Conservation (phyloP, 805 yeast species). For the Kuraishia floccosa region DNA sequence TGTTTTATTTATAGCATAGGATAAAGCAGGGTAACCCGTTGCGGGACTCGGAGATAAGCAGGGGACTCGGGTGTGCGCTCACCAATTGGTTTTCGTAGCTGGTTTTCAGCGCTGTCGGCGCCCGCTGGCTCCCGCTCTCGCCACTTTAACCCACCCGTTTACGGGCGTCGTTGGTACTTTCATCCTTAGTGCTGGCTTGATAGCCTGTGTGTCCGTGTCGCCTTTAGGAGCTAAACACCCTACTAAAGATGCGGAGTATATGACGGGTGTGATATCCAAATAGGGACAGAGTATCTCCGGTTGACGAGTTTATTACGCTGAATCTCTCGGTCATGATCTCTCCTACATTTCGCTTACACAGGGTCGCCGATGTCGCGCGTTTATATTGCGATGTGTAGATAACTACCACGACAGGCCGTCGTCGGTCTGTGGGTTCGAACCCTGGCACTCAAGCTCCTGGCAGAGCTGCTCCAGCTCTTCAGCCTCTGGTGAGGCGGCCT, state of each 20-base stretch:
- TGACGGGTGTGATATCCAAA: slow-evolving; percentile 3
- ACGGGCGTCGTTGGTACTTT: slow-evolving; percentile 6
- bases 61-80: no score
- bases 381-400: neutral
- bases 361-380: no score
- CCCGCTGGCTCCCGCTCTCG: no score
- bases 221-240: no score
- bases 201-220: slow-evolving; percentile 1
- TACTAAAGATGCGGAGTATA: no score
- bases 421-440: slow-evolving; percentile 14
- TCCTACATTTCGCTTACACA: slow-evolving; percentile 20
- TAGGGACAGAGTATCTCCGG: slow-evolving; percentile 44
- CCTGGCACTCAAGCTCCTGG: slow-evolving; percentile 37
- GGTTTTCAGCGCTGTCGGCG: no score
- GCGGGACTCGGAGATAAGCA: no score
- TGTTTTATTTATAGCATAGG: no score
- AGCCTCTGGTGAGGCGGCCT: slow-evolving; percentile 26
- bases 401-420: neutral
- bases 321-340: slow-evolving; percentile 42
- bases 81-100: no score
- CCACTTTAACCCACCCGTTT: slow-evolving; percentile 4
- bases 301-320: slow-evolving; percentile 30
- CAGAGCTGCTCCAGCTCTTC: slow-evolving; percentile 41
- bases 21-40: no score
- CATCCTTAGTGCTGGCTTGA: slow-evolving; percentile 4